Percentiles rank a stretch among this genome's conserved stretches.
phyloP scores from a whole-genome alignment of 1,139 yeast species.

The Candida smagusa region DNA sequence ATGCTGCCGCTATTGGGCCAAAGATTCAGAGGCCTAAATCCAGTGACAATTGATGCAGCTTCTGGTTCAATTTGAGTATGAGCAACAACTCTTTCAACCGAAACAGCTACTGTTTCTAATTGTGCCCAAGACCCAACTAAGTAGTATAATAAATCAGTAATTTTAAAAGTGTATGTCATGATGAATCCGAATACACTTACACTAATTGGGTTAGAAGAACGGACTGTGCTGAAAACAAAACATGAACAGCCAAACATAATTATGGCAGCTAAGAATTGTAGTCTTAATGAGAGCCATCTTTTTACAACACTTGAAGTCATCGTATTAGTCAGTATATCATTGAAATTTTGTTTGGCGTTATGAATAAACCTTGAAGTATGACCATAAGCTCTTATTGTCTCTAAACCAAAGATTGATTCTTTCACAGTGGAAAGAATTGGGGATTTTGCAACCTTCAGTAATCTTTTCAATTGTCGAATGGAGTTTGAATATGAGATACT shows the following conservation, averaged over 20 bases:
- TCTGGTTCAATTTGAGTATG: conserved; percentile 33
- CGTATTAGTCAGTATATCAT: conserved; percentile 18
- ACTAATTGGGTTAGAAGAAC: conserved; percentile 12
- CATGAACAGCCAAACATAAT: conserved; percentile 29
- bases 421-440: conserved; percentile 37
- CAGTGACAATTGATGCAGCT: conserved; percentile 28
- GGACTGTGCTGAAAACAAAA: conserved; percentile 2
- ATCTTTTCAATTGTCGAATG: conserved; percentile 36
- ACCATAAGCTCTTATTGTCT: conserved; percentile 32
- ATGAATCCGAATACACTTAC: conserved; percentile 38
- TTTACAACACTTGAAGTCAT: conserved; percentile 23
- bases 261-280: conserved; percentile 33
- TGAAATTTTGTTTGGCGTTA: conserved; percentile 20
- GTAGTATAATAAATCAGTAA: conserved; percentile 28
- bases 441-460: conserved; percentile 29
- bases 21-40: conserved; percentile 20
- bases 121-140: conserved; percentile 36
- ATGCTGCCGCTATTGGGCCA: conserved; percentile 37
- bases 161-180: conserved; percentile 35
- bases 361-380: conserved; percentile 27
- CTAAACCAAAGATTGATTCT: conserved; percentile 37
- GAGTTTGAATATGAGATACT: conserved; percentile 32
- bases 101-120: conserved; percentile 30
- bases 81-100: conserved; percentile 37
- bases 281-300: conserved; percentile 40